Conservation (phyloP, 1,284 basidiomycete species). For the Jaminaea rosea region DNA sequence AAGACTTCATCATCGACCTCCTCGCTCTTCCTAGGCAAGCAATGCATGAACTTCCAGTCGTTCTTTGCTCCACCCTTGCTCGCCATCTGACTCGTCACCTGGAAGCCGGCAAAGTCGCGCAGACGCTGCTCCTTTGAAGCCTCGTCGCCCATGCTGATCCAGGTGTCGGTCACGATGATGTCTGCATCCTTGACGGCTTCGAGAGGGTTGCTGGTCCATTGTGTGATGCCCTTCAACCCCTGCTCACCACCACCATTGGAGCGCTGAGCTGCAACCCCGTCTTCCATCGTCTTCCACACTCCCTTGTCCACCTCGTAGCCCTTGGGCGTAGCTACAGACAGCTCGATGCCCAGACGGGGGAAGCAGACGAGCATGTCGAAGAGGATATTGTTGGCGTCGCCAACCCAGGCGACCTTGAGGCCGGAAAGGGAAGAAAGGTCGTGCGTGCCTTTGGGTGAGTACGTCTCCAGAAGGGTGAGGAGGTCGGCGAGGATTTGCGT, state of each 20-base stretch:
- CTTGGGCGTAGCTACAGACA: constrained; percentile 72
- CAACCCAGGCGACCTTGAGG: constrained; percentile 65
- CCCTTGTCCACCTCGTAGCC: constrained; percentile 69
- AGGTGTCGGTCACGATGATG: constrained; percentile 67
- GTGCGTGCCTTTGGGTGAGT: background rate
- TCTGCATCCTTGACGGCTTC: constrained; percentile 85
- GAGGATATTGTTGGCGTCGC: constrained; percentile 89
- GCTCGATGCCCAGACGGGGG: constrained; percentile 77
- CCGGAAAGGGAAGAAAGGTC: constrained; percentile 46
- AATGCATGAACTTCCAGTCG: constrained; percentile 93
- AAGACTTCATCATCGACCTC: constrained; percentile 56
- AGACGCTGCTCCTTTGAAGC: constrained; percentile 81
- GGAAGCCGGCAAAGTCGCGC: constrained; percentile 81
- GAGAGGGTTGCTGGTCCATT: constrained; percentile 67
- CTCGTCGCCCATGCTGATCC: constrained; percentile 96
- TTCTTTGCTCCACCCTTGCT: constrained; percentile 66
- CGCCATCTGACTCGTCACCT: constrained; percentile 67
- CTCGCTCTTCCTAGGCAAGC: constrained; percentile 79
- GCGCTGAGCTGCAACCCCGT: constrained; percentile 36
- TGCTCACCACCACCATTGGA: constrained; percentile 44
- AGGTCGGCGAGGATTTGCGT: constrained; percentile 91
- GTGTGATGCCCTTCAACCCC: constrained; percentile 55
- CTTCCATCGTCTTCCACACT: constrained; percentile 56
- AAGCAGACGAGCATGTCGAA: constrained; percentile 95
- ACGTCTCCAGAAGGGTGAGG: constrained; percentile 69